phyloP scores from a whole-genome alignment of 768 basidiomycete species.

The Auriscalpium microsporum region DNA sequence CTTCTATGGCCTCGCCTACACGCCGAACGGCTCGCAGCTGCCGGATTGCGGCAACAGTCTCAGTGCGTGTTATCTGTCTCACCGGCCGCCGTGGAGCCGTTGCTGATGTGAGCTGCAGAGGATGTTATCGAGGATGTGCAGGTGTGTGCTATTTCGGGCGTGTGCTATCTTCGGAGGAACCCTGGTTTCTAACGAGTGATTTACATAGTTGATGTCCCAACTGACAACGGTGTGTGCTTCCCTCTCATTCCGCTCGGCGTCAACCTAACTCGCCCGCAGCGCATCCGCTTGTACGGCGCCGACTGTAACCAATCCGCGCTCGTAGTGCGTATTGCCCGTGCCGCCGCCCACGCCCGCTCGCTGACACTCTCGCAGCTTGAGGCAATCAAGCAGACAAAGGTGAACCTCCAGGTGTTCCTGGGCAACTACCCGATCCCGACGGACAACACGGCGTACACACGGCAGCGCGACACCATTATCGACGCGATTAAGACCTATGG shows the following conservation, averaged over 20 bases:
- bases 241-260: not conserved
- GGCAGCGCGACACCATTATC: conserved; percentile 64
- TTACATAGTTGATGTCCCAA: conserved; percentile 66
- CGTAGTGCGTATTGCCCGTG: conserved; percentile 37
- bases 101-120: conserved; percentile 20
- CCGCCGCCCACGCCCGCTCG: not conserved
- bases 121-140: conserved; percentile 66
- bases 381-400: conserved; percentile 85
- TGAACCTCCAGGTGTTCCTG: conserved; percentile 72
- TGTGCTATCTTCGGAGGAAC: not conserved
- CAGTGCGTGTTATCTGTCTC: conserved; percentile 20
- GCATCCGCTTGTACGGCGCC: conserved; percentile 77
- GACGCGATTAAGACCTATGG: conserved; percentile 72
- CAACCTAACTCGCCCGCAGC: conserved; percentile 22
- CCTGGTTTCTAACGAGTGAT: conserved; percentile 7
- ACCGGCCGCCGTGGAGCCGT: not conserved
- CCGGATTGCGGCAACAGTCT: conserved; percentile 57
- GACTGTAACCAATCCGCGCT: conserved; percentile 80
- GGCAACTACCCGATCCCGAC: conserved; percentile 59
- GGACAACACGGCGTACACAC: conserved; percentile 63
- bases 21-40: conserved; percentile 63
- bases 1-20: conserved; percentile 87
- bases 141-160: conserved; percentile 28
- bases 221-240: conserved; percentile 45
- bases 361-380: conserved; percentile 44